Base-by-base conservation (phyloP, 2,329 filamentous ascomycete genomes). In the Colletotrichum kahawae region DNA sequence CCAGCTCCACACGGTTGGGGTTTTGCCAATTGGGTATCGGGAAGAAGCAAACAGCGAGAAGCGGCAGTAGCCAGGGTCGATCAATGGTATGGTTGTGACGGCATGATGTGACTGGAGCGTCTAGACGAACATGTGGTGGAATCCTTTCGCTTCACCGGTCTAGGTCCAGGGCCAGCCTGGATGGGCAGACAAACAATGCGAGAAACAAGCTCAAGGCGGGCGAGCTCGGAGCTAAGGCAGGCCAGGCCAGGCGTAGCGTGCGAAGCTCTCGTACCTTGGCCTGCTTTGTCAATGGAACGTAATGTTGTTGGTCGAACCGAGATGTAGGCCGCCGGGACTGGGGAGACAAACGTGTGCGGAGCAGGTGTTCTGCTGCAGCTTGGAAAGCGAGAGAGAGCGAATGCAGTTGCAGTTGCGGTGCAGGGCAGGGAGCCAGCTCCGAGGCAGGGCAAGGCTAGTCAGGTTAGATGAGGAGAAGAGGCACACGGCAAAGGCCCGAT, bases 91-190 rank as follows among this genome's bases (percentile, higher is more conserved):
- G 69, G 63, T 51, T 43, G 73, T 54, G 36, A 73, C 69, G 69
- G 57, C 73, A 68, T 68, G 63, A 75, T 65, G 73, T 75, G 64
- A 75, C 73, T 75, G 69, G 73, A 75, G 73, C 73, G 73, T 75
- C 63, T 75, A 75, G 57, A 72, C 57, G 69, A 75, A 73, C 69
- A 73, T 75, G 73, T 64, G 64, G 64, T 68, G 73, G 62, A 68
- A 75, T 75, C 57, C 73, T 73, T 64, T 59, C 57, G 69, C 64
- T 67, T 72, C 33, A 21, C 29, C 63, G 29, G 71, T 60, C 68
- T 62, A 57, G 62, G 51, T 64, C 68, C 36, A 65, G 54, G 56
- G 31, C 67, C 54, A 69, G 67, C 27, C 48, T 36, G 62, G 54
- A 31, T 24, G 48, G 70, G 60, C 62, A 60, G 56, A 62, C 60